A percentile compares a stretch with the other conserved stretches of the same genome.
Evolutionary conservation across 768 basidiomycete genomes (phyloP).

Genomic region (Naganishia kalamii): DNA sequence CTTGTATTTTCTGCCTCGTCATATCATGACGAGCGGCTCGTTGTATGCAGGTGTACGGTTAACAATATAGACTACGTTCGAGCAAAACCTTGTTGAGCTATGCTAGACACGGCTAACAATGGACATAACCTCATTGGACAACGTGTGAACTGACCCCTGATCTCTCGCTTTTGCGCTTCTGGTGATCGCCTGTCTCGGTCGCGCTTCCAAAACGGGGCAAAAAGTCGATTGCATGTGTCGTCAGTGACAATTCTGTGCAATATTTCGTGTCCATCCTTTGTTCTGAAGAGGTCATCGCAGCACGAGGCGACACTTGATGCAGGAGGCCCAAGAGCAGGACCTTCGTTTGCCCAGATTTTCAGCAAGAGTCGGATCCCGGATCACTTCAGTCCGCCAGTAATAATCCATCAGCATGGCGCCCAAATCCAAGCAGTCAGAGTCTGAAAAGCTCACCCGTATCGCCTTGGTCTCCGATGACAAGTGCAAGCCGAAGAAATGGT

Average conservation of each 20-base stretch:
- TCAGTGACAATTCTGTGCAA: neutral
- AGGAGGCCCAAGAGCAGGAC: too few relatives aligned
- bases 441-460: slow-evolving; percentile 93
- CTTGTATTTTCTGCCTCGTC: too few relatives aligned
- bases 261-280: too few relatives aligned
- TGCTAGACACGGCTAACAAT: neutral
- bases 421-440: slow-evolving; percentile 18
- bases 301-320: neutral
- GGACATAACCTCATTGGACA: neutral
- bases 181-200: neutral
- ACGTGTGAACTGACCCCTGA: neutral
- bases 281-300: neutral
- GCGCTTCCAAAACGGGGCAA: neutral
- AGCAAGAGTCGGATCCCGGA: too few relatives aligned
- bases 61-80: too few relatives aligned
- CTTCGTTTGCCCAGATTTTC: too few relatives aligned
- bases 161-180: neutral
- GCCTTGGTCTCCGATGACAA: slow-evolving; percentile 59
- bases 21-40: too few relatives aligned
- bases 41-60: too few relatives aligned
- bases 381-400: neutral
- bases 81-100: too few relatives aligned
- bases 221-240: slow-evolving; percentile 13
- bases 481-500: slow-evolving; percentile 82
- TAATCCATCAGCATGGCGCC: slow-evolving; percentile 11